phyloP scores from a whole-genome alignment of 768 basidiomycete species.

The Strobilomyces dryophilus region DNA sequence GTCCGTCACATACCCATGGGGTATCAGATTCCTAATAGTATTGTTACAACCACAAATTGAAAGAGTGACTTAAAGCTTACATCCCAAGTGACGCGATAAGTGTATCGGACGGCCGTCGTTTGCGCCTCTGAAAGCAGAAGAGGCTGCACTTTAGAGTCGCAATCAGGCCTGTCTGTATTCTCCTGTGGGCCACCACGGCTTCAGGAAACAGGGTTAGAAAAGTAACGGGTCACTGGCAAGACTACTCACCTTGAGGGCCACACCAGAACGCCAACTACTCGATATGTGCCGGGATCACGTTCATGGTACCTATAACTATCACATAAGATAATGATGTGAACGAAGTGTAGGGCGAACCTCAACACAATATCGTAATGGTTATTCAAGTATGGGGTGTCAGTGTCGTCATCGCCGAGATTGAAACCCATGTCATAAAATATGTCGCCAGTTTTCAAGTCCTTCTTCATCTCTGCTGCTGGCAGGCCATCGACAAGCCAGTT shows the following conservation, averaged over 20 bases:
- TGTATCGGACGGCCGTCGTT: slow-evolving; percentile 69
- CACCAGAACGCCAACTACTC: slow-evolving; percentile 93
- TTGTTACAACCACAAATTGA: slow-evolving; percentile 2
- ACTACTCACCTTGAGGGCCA: slow-evolving; percentile 51
- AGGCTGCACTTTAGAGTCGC: slow-evolving; percentile 44
- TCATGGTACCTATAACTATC: slow-evolving; percentile 65
- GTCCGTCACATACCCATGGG: slow-evolving; percentile 56
- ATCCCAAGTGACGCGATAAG: slow-evolving; percentile 86
- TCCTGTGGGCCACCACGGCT: slow-evolving; percentile 66
- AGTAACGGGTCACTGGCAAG: neutral
- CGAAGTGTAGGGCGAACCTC: slow-evolving; percentile 40
- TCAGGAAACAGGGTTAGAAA: slow-evolving; percentile 4
- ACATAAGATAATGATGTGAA: slow-evolving; percentile 5
- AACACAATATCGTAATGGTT: slow-evolving; percentile 92
- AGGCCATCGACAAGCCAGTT: slow-evolving; percentile 96
- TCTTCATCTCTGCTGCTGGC: slow-evolving; percentile 90
- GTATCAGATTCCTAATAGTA: slow-evolving; percentile 71
- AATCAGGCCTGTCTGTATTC: slow-evolving; percentile 38
- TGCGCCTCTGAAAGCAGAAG: slow-evolving; percentile 59
- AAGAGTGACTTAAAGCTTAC: slow-evolving; percentile 38
- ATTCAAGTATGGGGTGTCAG: slow-evolving; percentile 66
- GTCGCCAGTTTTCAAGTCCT: slow-evolving; percentile 73
- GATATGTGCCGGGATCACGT: slow-evolving; percentile 62
- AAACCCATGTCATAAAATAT: slow-evolving; percentile 93
- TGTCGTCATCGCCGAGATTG: slow-evolving; percentile 78